A percentile compares a stretch with the other conserved stretches of the same genome.
phyloP scores from a whole-genome alignment of 805 yeast genomes.

The Kuraishia ogatae region DNA sequence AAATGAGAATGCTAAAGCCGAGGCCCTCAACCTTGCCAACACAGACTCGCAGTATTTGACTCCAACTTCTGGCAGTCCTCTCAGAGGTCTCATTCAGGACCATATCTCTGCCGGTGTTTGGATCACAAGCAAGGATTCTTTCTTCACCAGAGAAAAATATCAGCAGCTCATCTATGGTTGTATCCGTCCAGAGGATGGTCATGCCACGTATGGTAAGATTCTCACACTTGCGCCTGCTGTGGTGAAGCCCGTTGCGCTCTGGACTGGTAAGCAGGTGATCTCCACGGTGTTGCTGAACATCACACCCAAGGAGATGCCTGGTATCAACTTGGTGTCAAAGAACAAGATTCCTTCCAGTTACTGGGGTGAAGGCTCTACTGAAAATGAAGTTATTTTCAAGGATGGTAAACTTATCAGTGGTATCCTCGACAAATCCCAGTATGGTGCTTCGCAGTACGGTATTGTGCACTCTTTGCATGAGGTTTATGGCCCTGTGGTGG shows the following conservation, averaged over 20 bases:
- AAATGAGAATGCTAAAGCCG: constrained; percentile 94
- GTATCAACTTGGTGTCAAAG: constrained; percentile 72
- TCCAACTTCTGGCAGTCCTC: constrained; percentile 97
- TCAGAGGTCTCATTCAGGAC: constrained; percentile 98
- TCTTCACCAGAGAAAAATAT: constrained; percentile 84
- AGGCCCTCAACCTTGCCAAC: constrained; percentile 89
- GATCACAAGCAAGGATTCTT: constrained; percentile 89
- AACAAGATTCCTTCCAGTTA: constrained; percentile 91
- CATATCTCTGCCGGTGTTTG: constrained; percentile 98
- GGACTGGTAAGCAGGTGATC: constrained; percentile 98
- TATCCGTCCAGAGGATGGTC: constrained; percentile 96
- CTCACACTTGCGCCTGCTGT: constrained; percentile 86
- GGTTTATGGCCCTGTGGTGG: constrained; percentile 84
- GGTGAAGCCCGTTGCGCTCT: constrained; percentile 76
- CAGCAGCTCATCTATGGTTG: constrained; percentile 93
- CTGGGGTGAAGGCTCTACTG: constrained; percentile 83
- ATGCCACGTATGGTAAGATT: constrained; percentile 59
- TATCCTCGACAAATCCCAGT: constrained; percentile 94
- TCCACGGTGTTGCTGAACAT: constrained; percentile 86
- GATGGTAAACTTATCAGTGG: constrained; percentile 88
- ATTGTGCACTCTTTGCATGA: constrained; percentile 94
- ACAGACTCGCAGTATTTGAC: constrained; percentile 97
- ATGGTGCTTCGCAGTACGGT: constrained; percentile 97
- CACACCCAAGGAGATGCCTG: constrained; percentile 83
- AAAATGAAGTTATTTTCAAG: constrained; percentile 77